These are phyloP conservation scores for Trichosporon sp. DNA, from an alignment of 1,284 basidiomycete genomes.

Conservation along the genomic window DNA sequence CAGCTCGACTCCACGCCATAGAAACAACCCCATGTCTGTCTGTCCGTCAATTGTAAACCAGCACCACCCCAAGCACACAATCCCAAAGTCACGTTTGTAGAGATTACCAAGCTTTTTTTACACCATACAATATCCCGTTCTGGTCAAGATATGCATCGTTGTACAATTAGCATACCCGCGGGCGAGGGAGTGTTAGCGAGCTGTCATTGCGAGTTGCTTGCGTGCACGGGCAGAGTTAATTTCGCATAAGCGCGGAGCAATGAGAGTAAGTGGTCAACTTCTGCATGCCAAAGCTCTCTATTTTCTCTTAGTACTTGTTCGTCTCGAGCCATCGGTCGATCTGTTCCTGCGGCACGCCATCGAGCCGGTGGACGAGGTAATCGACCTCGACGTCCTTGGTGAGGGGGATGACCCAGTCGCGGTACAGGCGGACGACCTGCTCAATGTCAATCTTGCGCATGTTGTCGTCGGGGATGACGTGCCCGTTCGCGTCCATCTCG, in stretches of 20 bases:
- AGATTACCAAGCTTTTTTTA: not conserved
- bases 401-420: constrained; percentile 91
- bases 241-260: no score
- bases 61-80: not conserved
- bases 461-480: constrained; percentile 57
- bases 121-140: not conserved
- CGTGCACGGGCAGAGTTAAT: no score
- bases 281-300: no score
- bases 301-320: constrained; percentile 13
- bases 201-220: no score
- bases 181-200: not conserved
- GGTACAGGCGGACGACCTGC: constrained; percentile 88
- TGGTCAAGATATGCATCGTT: constrained; percentile 18
- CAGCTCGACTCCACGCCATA: not conserved
- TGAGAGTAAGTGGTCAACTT: no score
- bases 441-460: constrained; percentile 82
- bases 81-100: not conserved
- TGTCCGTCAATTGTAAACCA: constrained; percentile 1
- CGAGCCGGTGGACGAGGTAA: constrained; percentile 80
- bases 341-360: constrained; percentile 75
- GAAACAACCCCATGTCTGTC: not conserved
- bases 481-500: constrained; percentile 77
- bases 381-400: constrained; percentile 99
- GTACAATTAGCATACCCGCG: not conserved
- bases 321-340: constrained; percentile 66